A percentile compares a stretch with the other conserved stretches of the same genome.
Conservation (phyloP, 495 filamentous ascomycete genomes). For the Penicillium silybi region DNA sequence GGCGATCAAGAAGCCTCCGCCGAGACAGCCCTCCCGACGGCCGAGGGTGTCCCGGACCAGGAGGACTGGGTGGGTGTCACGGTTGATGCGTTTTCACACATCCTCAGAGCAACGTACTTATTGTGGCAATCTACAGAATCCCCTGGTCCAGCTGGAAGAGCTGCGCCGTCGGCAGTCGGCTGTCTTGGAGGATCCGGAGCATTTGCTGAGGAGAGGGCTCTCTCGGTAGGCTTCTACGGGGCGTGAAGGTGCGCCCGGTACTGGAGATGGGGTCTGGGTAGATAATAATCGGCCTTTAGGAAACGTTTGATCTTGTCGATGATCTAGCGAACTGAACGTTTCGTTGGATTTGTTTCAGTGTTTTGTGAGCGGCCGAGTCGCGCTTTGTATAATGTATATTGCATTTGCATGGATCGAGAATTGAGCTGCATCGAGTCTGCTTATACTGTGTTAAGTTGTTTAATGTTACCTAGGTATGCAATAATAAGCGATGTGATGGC, state of each 20-base stretch:
- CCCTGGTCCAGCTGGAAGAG: slow-evolving; percentile 62
- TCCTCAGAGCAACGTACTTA: slow-evolving; percentile 56
- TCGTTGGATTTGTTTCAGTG: neutral
- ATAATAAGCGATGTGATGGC: no score
- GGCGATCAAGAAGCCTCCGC: slow-evolving; percentile 42
- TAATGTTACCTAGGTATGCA: no score
- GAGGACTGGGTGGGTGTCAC: slow-evolving; percentile 83
- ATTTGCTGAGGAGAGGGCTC: slow-evolving; percentile 13
- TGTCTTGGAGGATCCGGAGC: slow-evolving; percentile 41
- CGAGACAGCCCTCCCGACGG: slow-evolving; percentile 54
- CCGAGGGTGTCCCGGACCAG: slow-evolving; percentile 79
- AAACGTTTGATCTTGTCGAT: neutral
- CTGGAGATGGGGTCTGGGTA: neutral
- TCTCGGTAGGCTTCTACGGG: neutral
- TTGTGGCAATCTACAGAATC: slow-evolving; percentile 66
- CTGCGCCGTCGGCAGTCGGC: slow-evolving; percentile 61
- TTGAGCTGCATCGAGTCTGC: neutral
- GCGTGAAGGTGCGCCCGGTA: neutral
- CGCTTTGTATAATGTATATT: slow-evolving; percentile 21
- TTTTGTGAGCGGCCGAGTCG: slow-evolving; percentile 1
- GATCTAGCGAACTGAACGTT: neutral
- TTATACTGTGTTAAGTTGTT: no score
- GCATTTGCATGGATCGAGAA: slow-evolving; percentile 14
- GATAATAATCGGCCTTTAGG: neutral
- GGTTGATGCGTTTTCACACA: slow-evolving; percentile 47